Evolutionary conservation across 371 early-diverging fungal genomes (phyloP).

Genomic region (Lichtheimia hyalospora): DNA sequence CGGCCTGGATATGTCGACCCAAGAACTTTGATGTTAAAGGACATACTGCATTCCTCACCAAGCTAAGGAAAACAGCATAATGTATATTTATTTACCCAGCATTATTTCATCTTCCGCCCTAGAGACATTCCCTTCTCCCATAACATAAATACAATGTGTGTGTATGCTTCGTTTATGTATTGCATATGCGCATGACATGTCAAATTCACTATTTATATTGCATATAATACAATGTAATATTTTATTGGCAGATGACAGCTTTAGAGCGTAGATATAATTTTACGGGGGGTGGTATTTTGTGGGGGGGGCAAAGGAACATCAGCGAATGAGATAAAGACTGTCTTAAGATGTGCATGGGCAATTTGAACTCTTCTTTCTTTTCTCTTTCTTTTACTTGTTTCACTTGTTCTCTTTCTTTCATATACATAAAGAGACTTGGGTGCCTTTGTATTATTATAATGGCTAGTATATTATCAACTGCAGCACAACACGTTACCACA

Average conservation of each 20-base stretch:
- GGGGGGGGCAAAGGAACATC: neutral
- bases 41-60: constrained; percentile 68
- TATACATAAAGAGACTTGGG: too few relatives aligned
- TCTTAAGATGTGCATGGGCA: neutral
- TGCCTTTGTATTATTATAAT: constrained; percentile 5
- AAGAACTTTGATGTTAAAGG: constrained; percentile 54
- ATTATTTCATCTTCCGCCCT: too few relatives aligned
- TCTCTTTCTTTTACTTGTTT: neutral
- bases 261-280: neutral
- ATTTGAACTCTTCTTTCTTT: neutral
- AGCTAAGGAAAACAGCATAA: constrained; percentile 43
- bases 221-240: too few relatives aligned
- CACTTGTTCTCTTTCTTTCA: neutral
- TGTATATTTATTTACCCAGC: too few relatives aligned
- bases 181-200: too few relatives aligned
- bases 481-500: constrained; percentile 11
- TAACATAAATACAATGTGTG: too few relatives aligned
- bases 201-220: too few relatives aligned
- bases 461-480: constrained; percentile 17
- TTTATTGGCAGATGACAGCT: too few relatives aligned
- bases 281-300: neutral
- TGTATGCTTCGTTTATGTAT: too few relatives aligned
- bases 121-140: too few relatives aligned
- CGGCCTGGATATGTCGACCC: constrained; percentile 66
- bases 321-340: neutral